Percentiles rank a stretch among this genome's conserved stretches.
Conservation (phyloP, 116 monocot genomes). For the Dioscorea cayenensis region DNA sequence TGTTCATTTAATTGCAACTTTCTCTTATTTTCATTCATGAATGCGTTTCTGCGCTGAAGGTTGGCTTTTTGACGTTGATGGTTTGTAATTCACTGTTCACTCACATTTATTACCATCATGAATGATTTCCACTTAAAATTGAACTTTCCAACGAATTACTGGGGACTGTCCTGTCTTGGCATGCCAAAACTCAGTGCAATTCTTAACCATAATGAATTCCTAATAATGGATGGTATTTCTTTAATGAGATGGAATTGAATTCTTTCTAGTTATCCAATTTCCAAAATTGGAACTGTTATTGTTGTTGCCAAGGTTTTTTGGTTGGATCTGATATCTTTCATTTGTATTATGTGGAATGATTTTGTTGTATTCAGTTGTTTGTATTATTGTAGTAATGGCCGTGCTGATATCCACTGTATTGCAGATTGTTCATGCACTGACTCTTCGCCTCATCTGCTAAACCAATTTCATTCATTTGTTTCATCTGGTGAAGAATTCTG, state of each 20-base stretch:
- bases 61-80: not conserved
- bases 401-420: not conserved
- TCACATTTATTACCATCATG: not conserved
- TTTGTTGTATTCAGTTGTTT: not conserved
- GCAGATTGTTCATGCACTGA: not conserved
- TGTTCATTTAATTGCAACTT: not conserved
- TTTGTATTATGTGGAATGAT: no score
- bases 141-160: not conserved
- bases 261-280: not conserved
- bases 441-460: not conserved
- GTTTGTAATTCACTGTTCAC: not conserved
- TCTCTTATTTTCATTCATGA: not conserved
- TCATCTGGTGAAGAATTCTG: constrained; percentile 6
- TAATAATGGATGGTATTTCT: not conserved
- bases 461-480: not conserved
- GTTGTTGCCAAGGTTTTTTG: not conserved
- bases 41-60: not conserved
- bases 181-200: not conserved
- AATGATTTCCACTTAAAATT: not conserved
- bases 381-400: not conserved
- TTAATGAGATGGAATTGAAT: not conserved
- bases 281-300: not conserved
- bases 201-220: not conserved
- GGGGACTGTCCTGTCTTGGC: not conserved
- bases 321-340: no score